Conservation (phyloP, 495 filamentous ascomycete species). For the Pseudoneurospora amorphoporcata region DNA sequence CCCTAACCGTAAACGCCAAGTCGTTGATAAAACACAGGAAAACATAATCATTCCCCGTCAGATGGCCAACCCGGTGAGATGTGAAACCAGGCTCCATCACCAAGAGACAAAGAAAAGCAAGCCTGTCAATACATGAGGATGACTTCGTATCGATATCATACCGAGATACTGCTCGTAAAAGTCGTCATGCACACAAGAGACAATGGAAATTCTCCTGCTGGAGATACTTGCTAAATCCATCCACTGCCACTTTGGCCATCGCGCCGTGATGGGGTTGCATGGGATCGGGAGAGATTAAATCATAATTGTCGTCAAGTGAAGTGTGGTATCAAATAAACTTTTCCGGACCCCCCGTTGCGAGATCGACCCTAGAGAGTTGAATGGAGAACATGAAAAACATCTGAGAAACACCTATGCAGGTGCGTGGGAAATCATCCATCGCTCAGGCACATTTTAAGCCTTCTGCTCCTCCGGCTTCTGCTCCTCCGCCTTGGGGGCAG, state of each 20-base stretch:
- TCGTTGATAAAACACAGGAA: neutral
- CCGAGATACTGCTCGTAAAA: constrained; percentile 17
- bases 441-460: constrained; percentile 29
- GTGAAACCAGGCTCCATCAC: neutral
- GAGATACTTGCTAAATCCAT: constrained; percentile 14
- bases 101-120: constrained; percentile 6
- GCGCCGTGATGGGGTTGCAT: neutral
- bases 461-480: constrained; percentile 47
- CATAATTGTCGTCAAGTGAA: constrained; percentile 25
- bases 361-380: constrained; percentile 26
- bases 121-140: constrained; percentile 24
- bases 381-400: constrained; percentile 14
- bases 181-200: constrained; percentile 11
- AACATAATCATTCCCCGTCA: neutral
- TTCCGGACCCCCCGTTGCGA: constrained; percentile 31
- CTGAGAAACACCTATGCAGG: constrained; percentile 6
- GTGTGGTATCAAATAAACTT: constrained; percentile 37
- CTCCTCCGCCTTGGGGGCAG: constrained; percentile 38
- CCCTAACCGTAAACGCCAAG: neutral
- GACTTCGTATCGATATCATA: constrained; percentile 21
- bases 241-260: constrained; percentile 9
- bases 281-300: constrained; percentile 23
- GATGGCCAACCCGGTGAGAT: neutral
- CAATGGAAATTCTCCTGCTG: constrained; percentile 8
- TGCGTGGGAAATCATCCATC: constrained; percentile 2